Evolutionary conservation across 768 basidiomycete species (phyloP).

Genomic region (Suillus spraguei): DNA sequence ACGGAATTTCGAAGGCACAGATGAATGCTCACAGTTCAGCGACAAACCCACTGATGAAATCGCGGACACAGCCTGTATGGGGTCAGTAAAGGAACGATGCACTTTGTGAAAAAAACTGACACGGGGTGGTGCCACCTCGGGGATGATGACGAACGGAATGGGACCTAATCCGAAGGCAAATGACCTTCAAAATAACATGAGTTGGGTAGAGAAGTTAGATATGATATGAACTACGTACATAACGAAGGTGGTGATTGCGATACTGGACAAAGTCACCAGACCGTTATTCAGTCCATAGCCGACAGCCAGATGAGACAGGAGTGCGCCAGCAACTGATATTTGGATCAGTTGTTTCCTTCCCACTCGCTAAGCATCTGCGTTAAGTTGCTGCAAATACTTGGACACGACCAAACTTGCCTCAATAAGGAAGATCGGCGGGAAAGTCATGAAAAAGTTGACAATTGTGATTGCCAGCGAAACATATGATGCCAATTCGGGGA

Average conservation of each 20-base stretch:
- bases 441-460: conserved; percentile 74
- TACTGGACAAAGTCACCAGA: conserved; percentile 61
- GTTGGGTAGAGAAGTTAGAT: not conserved
- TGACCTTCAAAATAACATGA: conserved; percentile 47
- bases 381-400: conserved; percentile 11
- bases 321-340: conserved; percentile 65
- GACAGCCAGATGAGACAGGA: conserved; percentile 64
- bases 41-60: conserved; percentile 77
- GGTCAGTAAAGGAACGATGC: conserved; percentile 7
- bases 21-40: conserved; percentile 56
- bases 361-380: conserved; percentile 50
- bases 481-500: conserved; percentile 80
- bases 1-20: not conserved
- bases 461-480: conserved; percentile 84
- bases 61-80: conserved; percentile 70
- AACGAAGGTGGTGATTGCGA: conserved; percentile 79
- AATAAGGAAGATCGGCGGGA: conserved; percentile 85
- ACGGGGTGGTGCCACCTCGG: conserved; percentile 82
- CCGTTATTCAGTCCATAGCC: conserved; percentile 72
- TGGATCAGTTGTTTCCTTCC: conserved; percentile 74
- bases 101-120: conserved; percentile 44
- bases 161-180: conserved; percentile 93
- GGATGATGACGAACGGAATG: conserved; percentile 89
- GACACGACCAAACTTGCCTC: conserved; percentile 50
- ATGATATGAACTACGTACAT: conserved; percentile 47